Percentiles rank a stretch among this genome's conserved stretches.
Evolutionary conservation across 1,139 yeast species (phyloP).

Genomic region (Magnusiomyces sp.): DNA sequence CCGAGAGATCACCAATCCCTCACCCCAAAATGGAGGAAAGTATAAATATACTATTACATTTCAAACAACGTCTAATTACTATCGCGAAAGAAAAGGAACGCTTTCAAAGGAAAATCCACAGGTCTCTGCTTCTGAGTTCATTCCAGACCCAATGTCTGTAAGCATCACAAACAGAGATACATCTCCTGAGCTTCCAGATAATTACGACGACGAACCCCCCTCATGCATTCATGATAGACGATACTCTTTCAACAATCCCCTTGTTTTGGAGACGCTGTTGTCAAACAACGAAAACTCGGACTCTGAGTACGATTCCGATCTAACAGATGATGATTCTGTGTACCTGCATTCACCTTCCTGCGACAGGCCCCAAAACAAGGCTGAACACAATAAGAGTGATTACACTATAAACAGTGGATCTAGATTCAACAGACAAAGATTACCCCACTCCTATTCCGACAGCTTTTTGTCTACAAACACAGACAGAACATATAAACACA

Average conservation of each 20-base stretch:
- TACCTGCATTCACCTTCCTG: too few relatives aligned
- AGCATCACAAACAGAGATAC: not conserved
- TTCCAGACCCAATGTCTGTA: constrained; percentile 3
- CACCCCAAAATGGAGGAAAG: constrained; percentile 12
- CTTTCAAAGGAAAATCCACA: constrained; percentile 4
- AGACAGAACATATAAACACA: not conserved
- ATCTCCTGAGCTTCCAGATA: constrained; percentile 1
- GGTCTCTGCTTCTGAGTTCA: constrained; percentile 2
- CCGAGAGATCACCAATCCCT: constrained; percentile 15
- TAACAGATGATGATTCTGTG: constrained; percentile 5
- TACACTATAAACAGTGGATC: too few relatives aligned
- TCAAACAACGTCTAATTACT: constrained; percentile 18
- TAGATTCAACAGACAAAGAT: too few relatives aligned
- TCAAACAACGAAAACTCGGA: constrained; percentile 1
- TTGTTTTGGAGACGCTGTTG: constrained; percentile 1
- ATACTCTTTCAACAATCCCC: constrained; percentile 6
- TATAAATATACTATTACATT: constrained; percentile 19
- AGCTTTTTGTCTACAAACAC: not conserved
- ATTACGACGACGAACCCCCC: constrained; percentile 12
- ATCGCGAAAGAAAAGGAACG: constrained; percentile 20
- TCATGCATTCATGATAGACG: constrained; percentile 5
- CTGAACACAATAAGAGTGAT: too few relatives aligned
- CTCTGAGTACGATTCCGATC: constrained; percentile 7
- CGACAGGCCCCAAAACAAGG: too few relatives aligned
- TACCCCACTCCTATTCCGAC: too few relatives aligned